These are phyloP conservation scores for Selaginella tamariscina DNA, from an alignment of 75 land plant genomes.

Conservation along the genomic window DNA sequence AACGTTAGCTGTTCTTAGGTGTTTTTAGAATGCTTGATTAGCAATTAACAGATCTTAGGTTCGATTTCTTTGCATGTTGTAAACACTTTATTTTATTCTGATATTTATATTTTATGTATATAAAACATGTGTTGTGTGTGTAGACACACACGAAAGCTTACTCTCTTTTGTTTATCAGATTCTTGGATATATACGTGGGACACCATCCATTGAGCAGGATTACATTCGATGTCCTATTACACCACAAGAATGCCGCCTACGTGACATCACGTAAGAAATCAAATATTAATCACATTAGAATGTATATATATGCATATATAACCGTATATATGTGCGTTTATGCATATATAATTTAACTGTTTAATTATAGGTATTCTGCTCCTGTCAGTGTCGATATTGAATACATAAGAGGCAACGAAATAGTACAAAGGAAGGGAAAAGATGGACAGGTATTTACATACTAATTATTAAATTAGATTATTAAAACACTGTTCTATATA, in stretches of 20 bases:
- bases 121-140: no score
- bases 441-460: slow-evolving; percentile 28
- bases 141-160: no score
- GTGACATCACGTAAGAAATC: slow-evolving; percentile 78
- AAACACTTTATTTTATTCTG: no score
- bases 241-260: slow-evolving; percentile 75
- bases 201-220: slow-evolving; percentile 47
- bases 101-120: no score
- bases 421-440: slow-evolving; percentile 36
- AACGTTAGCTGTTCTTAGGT: no score
- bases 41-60: no score
- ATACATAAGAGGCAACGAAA: slow-evolving; percentile 54
- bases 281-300: no score
- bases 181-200: slow-evolving; percentile 60
- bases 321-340: background rate
- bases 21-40: no score
- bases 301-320: background rate
- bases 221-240: slow-evolving; percentile 39
- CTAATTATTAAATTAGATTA: no score
- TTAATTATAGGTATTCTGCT: slow-evolving; percentile 65
- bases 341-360: background rate
- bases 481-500: no score
- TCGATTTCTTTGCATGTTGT: no score
- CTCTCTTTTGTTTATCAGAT: slow-evolving; percentile 40
- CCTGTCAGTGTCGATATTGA: slow-evolving; percentile 76